A percentile compares a stretch with the other conserved stretches of the same genome.
Conservation (phyloP, 805 yeast species). For the Starmera pachycereana region DNA sequence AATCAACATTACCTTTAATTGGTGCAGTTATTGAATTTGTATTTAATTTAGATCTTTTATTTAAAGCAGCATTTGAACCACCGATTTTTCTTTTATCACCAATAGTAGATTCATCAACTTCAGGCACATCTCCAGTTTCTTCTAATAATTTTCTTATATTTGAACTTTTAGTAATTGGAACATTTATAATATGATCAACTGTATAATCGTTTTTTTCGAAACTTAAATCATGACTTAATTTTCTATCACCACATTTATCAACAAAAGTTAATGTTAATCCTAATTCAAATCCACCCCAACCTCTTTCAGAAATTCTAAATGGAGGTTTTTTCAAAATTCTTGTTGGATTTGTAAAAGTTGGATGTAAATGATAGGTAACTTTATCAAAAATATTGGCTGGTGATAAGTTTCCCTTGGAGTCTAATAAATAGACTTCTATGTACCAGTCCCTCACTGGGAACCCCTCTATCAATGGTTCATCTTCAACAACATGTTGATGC, state of each 20-base stretch:
- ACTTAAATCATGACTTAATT: conserved; percentile 81
- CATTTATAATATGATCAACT: conserved; percentile 64
- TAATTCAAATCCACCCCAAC: conserved; percentile 98
- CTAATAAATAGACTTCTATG: conserved; percentile 63
- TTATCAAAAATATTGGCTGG: conserved; percentile 87
- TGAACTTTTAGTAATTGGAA: conserved; percentile 66
- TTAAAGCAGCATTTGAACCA: conserved; percentile 10
- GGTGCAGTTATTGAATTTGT: conserved; percentile 29
- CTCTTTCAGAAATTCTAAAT: conserved; percentile 80
- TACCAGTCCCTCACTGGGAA: conserved; percentile 95
- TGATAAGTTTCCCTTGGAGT: conserved; percentile 68
- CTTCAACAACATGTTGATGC: conserved; percentile 70
- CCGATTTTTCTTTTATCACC: conserved; percentile 30
- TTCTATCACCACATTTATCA: conserved; percentile 85
- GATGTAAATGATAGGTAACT: conserved; percentile 89
- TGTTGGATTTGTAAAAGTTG: conserved; percentile 86
- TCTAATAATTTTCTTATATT: conserved; percentile 59
- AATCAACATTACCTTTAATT: conserved; percentile 67
- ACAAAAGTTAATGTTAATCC: conserved; percentile 65
- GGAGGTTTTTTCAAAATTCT: conserved; percentile 77
- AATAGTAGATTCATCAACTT: conserved; percentile 16
- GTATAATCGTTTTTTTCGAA: conserved; percentile 69
- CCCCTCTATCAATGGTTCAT: conserved; percentile 76
- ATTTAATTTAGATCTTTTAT: conserved; percentile 20
- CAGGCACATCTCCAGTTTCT: conserved; percentile 77